Evolutionary conservation across 495 filamentous ascomycete species (phyloP), one percentile per base, ranked within the genome.

Genomic region (Echria macrotheca): DNA sequence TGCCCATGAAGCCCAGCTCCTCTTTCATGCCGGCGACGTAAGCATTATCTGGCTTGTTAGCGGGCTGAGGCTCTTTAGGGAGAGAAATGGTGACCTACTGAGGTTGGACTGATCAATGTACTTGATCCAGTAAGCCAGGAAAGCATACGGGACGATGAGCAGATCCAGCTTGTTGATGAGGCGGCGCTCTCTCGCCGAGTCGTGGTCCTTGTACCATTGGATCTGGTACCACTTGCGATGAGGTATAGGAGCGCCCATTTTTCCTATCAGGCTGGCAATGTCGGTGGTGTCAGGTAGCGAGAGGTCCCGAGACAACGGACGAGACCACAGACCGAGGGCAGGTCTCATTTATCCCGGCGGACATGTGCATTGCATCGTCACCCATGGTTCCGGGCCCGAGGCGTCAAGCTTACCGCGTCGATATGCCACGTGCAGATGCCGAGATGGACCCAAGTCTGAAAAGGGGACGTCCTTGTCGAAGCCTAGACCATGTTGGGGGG

Each of bases 111-210:
- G 61, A 50, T 77, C 71, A 19, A 77, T 61, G 45, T 73, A 71
- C 52, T 77, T 75, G 14, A 65, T 64, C 72, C 71, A 73, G 45
- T 73, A 75, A 0, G 68, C 60, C 8, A 74, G 50, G 45, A 74
- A 69, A 2, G 67, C 70, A 52, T 56, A 62, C 1, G 59, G 59
- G 1, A 65, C 59, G 28, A 65, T 58, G 61, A 61, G 49, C 7
- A 67, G 49, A 48, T 75, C 74, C 26, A 77, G 60, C 45, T 75
- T 77, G 24, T 65, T 53, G 37, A 77, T 69, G 22, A 74, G 64
- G 11, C 47, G 45, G 24, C 72, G 56, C 38, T 76, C 70, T 23
- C 37, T 19, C n/a, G 47, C 15, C 2, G 47, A 32, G 24, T 49
- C 47, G 12, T 9, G 11, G 15, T 17, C 25, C 6, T 18, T 10